Evolutionary conservation across 805 yeast genomes (phyloP).

Genomic region (Kurtzmaniella cleridarum): DNA sequence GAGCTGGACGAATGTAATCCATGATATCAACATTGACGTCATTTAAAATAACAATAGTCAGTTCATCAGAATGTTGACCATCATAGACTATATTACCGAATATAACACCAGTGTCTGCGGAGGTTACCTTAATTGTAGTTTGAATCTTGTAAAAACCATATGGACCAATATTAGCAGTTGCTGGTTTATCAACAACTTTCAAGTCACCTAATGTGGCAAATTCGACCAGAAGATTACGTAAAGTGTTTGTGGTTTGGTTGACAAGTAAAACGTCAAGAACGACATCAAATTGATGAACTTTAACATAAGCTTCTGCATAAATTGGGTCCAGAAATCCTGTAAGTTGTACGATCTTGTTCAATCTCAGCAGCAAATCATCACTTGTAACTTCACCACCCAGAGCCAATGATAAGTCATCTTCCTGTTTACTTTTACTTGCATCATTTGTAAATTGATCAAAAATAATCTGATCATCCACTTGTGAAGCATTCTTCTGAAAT

Average conservation of each 20-base stretch:
- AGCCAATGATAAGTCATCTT: conserved; percentile 58
- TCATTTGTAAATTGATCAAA: conserved; percentile 72
- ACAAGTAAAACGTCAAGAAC: conserved; percentile 89
- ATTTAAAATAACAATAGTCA: conserved; percentile 83
- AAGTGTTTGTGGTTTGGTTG: conserved; percentile 87
- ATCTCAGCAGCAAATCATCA: conserved; percentile 66
- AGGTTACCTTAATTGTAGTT: conserved; percentile 86
- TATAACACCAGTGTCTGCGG: conserved; percentile 97
- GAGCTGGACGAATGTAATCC: conserved; percentile 97
- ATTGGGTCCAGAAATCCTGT: conserved; percentile 99
- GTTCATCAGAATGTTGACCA: conserved; percentile 89
- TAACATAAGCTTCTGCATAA: conserved; percentile 94
- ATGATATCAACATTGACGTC: conserved; percentile 95
- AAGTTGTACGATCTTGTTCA: conserved; percentile 83
- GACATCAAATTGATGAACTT: conserved; percentile 95
- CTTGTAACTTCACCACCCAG: conserved; percentile 42
- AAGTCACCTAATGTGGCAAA: conserved; percentile 95
- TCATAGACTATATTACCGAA: conserved; percentile 96
- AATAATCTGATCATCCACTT: conserved; percentile 69
- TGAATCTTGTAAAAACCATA: conserved; percentile 91
- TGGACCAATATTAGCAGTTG: conserved; percentile 90
- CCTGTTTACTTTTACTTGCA: conserved; percentile 24
- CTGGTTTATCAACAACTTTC: conserved; percentile 88
- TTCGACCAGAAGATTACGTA: conserved; percentile 87
- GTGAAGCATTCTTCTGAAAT: conserved; percentile 59